Conservation (phyloP, 345 rosid species). For the Bruguiera sexangula region DNA sequence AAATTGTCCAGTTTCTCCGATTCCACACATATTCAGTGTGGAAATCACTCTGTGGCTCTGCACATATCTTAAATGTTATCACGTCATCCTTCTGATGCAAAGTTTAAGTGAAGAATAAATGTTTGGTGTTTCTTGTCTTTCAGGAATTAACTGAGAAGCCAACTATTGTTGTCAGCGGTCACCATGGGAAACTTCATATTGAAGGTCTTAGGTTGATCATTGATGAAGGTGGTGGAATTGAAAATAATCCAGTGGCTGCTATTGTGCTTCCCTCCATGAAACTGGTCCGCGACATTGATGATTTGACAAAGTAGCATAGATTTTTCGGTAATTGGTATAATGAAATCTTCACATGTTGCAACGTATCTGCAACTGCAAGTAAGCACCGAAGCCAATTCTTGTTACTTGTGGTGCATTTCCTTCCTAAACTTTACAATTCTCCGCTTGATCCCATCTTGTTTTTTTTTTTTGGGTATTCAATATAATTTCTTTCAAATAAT, state of each 20-base stretch:
- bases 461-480: no score
- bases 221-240: constrained; percentile 80
- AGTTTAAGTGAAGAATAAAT: constrained; percentile 17
- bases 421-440: no score
- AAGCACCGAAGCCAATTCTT: no score
- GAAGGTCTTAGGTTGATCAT: constrained; percentile 75
- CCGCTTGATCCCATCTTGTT: no score
- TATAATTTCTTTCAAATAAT: no score
- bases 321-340: no score
- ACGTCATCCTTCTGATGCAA: background rate
- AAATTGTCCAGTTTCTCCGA: background rate
- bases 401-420: no score
- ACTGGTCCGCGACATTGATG: constrained; percentile 60
- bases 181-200: constrained; percentile 76
- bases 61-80: background rate
- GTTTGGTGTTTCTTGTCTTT: constrained; percentile 8
- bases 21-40: background rate
- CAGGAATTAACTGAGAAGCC: constrained; percentile 47
- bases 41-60: background rate
- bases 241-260: constrained; percentile 70
- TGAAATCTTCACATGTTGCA: no score
- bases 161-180: constrained; percentile 69
- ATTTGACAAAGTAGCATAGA: constrained; percentile 17
- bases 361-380: no score
- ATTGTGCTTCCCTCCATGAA: constrained; percentile 66